Conservation (phyloP, 768 basidiomycete genomes). For the Boletus vinaceobasis region DNA sequence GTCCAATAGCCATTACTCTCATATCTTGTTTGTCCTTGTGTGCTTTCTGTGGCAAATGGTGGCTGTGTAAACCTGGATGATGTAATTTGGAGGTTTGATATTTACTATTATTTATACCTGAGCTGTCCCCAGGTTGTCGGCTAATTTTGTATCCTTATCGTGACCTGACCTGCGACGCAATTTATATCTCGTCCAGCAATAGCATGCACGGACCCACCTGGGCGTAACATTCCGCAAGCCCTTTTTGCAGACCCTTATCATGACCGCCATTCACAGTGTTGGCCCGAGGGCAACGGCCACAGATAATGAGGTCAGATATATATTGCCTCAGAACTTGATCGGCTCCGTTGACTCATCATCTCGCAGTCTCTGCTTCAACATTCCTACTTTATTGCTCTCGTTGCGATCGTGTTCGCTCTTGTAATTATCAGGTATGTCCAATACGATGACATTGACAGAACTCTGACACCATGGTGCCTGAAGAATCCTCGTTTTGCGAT, state of each 20-base stretch:
- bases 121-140: no score
- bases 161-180: neutral
- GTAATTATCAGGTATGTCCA: constrained; percentile 20
- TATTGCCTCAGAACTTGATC: neutral
- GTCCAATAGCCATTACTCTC: neutral
- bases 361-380: constrained; percentile 21
- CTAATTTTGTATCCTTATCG: no score
- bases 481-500: constrained; percentile 25
- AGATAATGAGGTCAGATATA: constrained; percentile 13
- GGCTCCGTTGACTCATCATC: neutral
- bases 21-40: constrained; percentile 18
- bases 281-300: neutral
- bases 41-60: constrained; percentile 19
- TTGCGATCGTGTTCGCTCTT: constrained; percentile 11
- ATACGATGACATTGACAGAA: neutral
- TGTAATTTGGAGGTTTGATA: neutral
- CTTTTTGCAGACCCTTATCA: neutral
- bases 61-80: constrained; percentile 4
- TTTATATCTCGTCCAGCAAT: neutral
- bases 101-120: no score
- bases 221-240: neutral
- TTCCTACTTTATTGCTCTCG: constrained; percentile 23
- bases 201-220: neutral
- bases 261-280: constrained; percentile 6
- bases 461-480: neutral